phyloP scores from a whole-genome alignment of 192 early-diverging fungal species.

The Coemansia sp. region DNA sequence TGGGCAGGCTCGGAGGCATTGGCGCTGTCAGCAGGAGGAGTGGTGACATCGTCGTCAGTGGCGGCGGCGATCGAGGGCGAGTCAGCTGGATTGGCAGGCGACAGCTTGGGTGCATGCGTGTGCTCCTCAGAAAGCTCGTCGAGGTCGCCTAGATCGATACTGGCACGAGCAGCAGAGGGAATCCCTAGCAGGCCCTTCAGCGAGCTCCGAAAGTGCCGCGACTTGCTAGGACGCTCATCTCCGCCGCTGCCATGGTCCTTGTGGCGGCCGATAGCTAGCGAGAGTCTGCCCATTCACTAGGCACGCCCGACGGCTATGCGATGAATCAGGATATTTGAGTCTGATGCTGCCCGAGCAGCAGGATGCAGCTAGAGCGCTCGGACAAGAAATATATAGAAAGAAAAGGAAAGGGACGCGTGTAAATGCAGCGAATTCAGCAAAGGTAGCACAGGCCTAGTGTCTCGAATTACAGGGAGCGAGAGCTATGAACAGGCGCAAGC shows the following conservation, averaged over 20 bases:
- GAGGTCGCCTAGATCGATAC: slow-evolving; percentile 51
- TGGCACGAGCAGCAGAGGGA: slow-evolving; percentile 36
- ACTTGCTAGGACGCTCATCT: slow-evolving; percentile 28
- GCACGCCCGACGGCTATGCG: neutral
- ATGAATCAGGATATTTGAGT: neutral
- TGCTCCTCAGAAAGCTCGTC: slow-evolving; percentile 21
- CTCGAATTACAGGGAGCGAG: neutral
- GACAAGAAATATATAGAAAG: neutral
- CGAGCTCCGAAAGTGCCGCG: slow-evolving; percentile 45
- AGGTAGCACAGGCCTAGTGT: neutral
- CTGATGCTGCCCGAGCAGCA: slow-evolving; percentile 8
- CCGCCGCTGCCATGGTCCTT: slow-evolving; percentile 34
- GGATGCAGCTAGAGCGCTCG: neutral
- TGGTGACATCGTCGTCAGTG: neutral
- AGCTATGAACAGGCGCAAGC: slow-evolving; percentile 3
- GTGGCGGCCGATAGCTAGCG: slow-evolving; percentile 46
- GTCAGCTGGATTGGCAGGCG: slow-evolving; percentile 17
- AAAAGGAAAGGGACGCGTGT: neutral
- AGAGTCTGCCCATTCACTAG: slow-evolving; percentile 47
- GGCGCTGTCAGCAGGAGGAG: neutral
- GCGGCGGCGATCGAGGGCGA: slow-evolving; percentile 4
- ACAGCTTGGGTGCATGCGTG: slow-evolving; percentile 13
- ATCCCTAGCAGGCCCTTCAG: slow-evolving; percentile 49
- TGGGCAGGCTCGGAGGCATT: neutral
- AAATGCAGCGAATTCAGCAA: slow-evolving; percentile 14